phyloP scores from a whole-genome alignment of 2,329 filamentous ascomycete species.

The Cryphonectria radicalis region DNA sequence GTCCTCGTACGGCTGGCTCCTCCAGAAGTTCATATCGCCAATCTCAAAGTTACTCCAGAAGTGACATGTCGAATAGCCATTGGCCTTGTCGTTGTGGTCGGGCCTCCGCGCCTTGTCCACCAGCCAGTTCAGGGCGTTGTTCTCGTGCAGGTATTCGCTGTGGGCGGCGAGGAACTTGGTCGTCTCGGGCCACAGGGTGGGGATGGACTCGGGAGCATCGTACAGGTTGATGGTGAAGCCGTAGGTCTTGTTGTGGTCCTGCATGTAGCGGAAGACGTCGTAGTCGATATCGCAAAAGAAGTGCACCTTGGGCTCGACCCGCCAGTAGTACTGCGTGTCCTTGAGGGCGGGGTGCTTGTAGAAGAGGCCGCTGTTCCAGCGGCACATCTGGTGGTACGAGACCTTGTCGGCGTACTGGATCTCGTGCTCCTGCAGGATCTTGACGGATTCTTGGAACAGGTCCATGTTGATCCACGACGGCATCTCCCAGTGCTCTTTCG shows the following conservation, averaged over 20 bases:
- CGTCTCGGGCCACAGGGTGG: constrained; percentile 93
- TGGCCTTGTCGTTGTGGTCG: constrained; percentile 77
- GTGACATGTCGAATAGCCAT: constrained; percentile 96
- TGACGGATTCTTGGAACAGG: constrained; percentile 81
- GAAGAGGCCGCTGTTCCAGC: constrained; percentile 98
- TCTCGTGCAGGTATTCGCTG: constrained; percentile 77
- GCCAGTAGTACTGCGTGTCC: constrained; percentile 92
- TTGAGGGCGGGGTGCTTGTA: constrained; percentile 91
- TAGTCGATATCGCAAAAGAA: constrained; percentile 99
- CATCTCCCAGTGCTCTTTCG: constrained; percentile 92
- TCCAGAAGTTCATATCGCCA: constrained; percentile 89
- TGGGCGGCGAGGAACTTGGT: constrained; percentile 86
- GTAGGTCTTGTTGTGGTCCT: constrained; percentile 98
- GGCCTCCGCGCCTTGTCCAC: constrained; percentile 78
- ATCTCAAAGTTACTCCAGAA: constrained; percentile 99
- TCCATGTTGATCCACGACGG: constrained; percentile 92
- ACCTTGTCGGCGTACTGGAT: constrained; percentile 89
- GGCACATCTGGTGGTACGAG: constrained; percentile 98
- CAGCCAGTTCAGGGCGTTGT: constrained; percentile 88
- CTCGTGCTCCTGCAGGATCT: constrained; percentile 78
- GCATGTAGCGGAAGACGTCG: constrained; percentile 97
- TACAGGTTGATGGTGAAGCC: constrained; percentile 98
- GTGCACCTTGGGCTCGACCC: constrained; percentile 96
- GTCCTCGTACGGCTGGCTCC: constrained; percentile 86
- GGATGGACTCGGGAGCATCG: constrained; percentile 85